phyloP scores from a whole-genome alignment of 2,329 filamentous ascomycete species.

The Cercospora sesami region DNA sequence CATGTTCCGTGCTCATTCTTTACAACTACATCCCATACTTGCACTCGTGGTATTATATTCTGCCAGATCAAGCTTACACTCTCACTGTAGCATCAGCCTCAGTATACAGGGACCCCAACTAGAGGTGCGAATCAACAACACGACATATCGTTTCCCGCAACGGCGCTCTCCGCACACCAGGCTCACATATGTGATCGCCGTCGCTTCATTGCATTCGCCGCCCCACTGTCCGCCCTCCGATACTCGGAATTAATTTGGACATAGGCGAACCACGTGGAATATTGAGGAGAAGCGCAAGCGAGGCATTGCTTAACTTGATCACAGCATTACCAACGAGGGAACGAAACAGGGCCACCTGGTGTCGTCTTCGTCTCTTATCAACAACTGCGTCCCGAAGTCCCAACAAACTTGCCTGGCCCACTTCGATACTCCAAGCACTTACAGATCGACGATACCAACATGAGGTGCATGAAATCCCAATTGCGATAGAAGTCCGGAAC shows the following conservation, averaged over 20 bases:
- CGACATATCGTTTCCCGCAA: neutral
- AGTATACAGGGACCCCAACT: neutral
- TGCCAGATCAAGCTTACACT: no score
- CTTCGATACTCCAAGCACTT: neutral
- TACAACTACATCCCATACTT: neutral
- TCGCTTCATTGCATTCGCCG: neutral
- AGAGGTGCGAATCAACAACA: neutral
- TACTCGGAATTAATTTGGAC: neutral
- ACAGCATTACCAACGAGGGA: neutral
- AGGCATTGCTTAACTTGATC: neutral
- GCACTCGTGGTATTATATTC: neutral
- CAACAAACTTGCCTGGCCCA: neutral
- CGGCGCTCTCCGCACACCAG: neutral
- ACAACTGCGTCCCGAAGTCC: neutral
- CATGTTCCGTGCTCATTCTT: neutral
- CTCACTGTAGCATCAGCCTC: no score
- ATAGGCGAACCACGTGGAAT: neutral
- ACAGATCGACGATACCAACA: neutral
- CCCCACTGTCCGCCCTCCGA: neutral
- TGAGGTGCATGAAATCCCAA: neutral
- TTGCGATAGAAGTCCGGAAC: neutral
- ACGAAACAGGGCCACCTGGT: neutral
- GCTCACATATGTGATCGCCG: neutral
- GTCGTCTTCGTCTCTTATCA: neutral
- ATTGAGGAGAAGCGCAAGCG: neutral